A percentile compares a stretch with the other conserved stretches of the same genome.
These are phyloP conservation scores for Neurospora sp. DNA, from an alignment of 495 filamentous ascomycete species.

Conservation along the genomic window DNA sequence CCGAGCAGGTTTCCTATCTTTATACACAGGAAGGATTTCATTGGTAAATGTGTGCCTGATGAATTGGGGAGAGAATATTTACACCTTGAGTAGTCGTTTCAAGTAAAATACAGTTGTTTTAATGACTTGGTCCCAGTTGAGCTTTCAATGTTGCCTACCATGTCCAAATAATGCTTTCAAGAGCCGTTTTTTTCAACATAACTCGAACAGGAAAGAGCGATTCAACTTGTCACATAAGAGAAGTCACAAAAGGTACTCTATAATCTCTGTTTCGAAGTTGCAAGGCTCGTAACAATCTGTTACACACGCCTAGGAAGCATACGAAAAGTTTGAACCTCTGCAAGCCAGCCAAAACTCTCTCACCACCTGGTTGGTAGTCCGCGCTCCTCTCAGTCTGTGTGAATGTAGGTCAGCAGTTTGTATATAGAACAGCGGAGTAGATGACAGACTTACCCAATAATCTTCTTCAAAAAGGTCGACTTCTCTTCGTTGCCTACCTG, in stretches of 20 bases:
- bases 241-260: background rate
- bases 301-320: constrained; percentile 8
- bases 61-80: background rate
- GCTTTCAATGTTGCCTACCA: background rate
- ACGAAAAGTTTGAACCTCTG: constrained; percentile 11
- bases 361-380: constrained; percentile 15
- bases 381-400: constrained; percentile 9
- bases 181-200: background rate
- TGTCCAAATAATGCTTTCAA: background rate
- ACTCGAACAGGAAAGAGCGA: background rate
- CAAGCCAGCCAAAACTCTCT: constrained; percentile 19
- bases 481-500: constrained; percentile 50
- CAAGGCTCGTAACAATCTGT: background rate
- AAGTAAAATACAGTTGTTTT: background rate
- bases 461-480: constrained; percentile 47
- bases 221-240: background rate
- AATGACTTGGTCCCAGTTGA: background rate
- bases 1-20: background rate
- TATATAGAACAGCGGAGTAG: background rate
- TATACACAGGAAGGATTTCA: background rate
- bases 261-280: background rate
- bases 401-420: background rate
- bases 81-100: background rate
- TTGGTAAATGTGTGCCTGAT: background rate
- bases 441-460: constrained; percentile 37